A percentile compares a stretch with the other conserved stretches of the same genome.
phyloP scores from a whole-genome alignment of 2,329 filamentous ascomycete genomes.

The Aureobasidium pullulans region DNA sequence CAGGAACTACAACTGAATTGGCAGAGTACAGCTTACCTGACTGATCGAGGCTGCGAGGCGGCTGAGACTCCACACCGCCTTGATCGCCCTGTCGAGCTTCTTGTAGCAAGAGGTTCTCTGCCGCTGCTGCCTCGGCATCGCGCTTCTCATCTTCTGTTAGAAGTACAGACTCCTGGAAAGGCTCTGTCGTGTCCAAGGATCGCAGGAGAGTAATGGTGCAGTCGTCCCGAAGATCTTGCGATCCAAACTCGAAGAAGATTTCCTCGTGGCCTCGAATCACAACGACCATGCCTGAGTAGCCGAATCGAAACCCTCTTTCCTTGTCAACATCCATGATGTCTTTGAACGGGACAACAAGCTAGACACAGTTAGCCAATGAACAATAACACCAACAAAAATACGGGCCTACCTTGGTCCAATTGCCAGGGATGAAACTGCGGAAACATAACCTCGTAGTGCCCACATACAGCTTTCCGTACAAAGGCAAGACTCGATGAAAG shows the following conservation, averaged over 20 bases:
- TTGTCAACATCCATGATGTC: constrained; percentile 92
- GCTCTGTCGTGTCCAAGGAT: constrained; percentile 64
- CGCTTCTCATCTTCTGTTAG: constrained; percentile 62
- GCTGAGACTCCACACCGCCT: constrained; percentile 31
- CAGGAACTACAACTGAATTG: too few relatives aligned
- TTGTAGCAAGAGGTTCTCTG: constrained; percentile 67
- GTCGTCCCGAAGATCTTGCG: constrained; percentile 73
- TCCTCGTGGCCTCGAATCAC: constrained; percentile 92
- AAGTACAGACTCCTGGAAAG: constrained; percentile 61
- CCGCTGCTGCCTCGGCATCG: constrained; percentile 65
- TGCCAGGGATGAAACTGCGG: constrained; percentile 80
- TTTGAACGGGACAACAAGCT: constrained; percentile 74
- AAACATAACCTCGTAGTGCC: constrained; percentile 86
- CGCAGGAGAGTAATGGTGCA: constrained; percentile 76
- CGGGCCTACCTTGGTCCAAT: constrained; percentile 61
- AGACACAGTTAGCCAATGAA: constrained; percentile 10
- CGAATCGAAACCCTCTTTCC: constrained; percentile 88
- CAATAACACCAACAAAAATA: not conserved
- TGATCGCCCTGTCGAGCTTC: constrained; percentile 54
- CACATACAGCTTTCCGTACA: constrained; percentile 96
- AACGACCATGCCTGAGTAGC: constrained; percentile 84
- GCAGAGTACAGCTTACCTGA: constrained; percentile 5
- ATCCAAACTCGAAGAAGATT: constrained; percentile 88
- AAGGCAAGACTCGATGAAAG: constrained; percentile 77
- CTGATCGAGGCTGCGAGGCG: constrained; percentile 22